Percentiles rank a stretch among this genome's conserved stretches.
phyloP scores from a whole-genome alignment of 495 filamentous ascomycete species.

The Podospora bellae-mahoneyi region DNA sequence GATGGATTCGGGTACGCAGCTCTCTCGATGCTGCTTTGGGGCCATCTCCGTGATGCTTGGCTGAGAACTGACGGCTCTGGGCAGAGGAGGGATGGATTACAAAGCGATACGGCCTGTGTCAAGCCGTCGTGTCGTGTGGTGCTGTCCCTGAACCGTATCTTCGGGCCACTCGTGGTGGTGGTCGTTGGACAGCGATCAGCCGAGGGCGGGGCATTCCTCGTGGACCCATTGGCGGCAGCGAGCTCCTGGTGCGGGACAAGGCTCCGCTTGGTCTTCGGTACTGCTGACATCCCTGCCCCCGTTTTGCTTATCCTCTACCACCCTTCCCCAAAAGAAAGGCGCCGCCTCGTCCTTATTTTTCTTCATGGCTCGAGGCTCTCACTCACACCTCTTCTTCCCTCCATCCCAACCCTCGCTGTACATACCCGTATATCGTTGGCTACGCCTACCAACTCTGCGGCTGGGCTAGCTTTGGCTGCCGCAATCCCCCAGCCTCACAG shows the following conservation, averaged over 20 bases:
- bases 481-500: background rate
- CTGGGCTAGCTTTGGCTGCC: background rate
- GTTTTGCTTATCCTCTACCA: conserved; percentile 2
- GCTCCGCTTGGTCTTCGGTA: conserved; percentile 5
- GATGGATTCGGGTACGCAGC: background rate
- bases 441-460: background rate
- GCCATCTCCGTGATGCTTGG: background rate
- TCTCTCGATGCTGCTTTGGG: background rate
- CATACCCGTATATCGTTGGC: background rate
- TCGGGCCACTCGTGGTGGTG: background rate
- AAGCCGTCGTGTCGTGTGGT: background rate
- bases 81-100: background rate
- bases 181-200: background rate
- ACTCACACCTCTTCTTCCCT: background rate
- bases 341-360: background rate
- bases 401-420: background rate
- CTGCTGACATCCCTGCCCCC: conserved; percentile 8
- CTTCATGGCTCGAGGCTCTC: background rate
- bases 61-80: background rate
- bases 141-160: background rate
- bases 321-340: background rate
- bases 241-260: background rate
- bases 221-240: background rate
- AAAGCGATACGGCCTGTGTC: background rate
- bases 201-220: background rate